phyloP scores from a whole-genome alignment of 345 rosid species.

The Populus nigra region DNA sequence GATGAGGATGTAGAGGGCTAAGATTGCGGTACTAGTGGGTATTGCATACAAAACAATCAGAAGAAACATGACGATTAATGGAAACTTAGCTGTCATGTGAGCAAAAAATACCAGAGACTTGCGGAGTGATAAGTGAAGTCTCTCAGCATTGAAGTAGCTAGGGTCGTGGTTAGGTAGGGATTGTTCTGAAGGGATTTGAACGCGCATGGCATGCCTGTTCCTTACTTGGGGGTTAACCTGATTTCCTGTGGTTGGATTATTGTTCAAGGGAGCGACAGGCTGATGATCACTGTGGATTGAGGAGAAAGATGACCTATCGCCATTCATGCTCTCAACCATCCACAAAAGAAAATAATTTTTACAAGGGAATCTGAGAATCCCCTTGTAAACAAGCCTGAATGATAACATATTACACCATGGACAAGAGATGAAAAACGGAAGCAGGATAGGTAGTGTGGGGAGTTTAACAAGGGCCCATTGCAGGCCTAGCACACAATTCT shows the following conservation, averaged over 20 bases:
- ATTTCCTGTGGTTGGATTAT: conserved; percentile 22
- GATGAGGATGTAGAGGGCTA: conserved; percentile 73
- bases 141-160: conserved; percentile 31
- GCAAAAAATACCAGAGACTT: conserved; percentile 72
- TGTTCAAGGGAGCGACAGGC: background rate
- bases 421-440: conserved; percentile 87
- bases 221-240: background rate
- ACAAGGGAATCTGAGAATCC: conserved; percentile 71
- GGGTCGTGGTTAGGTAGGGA: background rate
- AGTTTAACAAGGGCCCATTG: conserved; percentile 82
- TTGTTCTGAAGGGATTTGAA: conserved; percentile 3
- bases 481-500: conserved; percentile 81
- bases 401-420: conserved; percentile 94
- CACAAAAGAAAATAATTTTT: conserved; percentile 89
- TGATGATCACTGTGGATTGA: conserved; percentile 8
- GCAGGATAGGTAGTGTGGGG: conserved; percentile 79
- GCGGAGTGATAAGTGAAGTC: conserved; percentile 53
- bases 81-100: conserved; percentile 86
- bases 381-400: conserved; percentile 71
- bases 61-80: conserved; percentile 79
- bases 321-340: conserved; percentile 96
- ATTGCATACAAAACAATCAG: conserved; percentile 76
- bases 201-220: conserved; percentile 1
- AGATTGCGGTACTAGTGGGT: conserved; percentile 85
- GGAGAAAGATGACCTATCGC: conserved; percentile 33